phyloP scores from a whole-genome alignment of 208 protist genomes.

The Trypanosomatidae sp. region DNA sequence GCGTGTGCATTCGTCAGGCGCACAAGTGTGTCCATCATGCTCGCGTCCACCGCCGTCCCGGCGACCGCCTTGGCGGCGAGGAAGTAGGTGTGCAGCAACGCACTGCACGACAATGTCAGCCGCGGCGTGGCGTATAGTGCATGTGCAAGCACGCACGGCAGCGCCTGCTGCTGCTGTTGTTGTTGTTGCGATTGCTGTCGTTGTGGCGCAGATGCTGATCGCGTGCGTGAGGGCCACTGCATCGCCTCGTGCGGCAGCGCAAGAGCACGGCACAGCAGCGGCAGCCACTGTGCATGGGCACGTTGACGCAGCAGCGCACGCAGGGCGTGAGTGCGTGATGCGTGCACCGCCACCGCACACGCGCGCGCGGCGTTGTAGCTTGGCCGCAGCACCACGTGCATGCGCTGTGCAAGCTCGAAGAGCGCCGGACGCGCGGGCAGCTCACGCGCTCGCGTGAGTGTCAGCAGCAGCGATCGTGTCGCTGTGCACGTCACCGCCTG shows the following conservation, averaged over 20 bases:
- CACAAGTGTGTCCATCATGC: constrained; percentile 63
- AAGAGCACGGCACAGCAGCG: constrained; percentile 7
- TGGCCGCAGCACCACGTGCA: constrained; percentile 44
- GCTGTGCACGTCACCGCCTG: constrained; percentile 23
- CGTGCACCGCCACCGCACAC: constrained; percentile 5
- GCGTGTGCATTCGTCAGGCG: constrained; percentile 56
- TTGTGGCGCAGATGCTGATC: no score
- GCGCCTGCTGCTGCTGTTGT: no score
- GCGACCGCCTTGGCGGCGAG: constrained; percentile 39
- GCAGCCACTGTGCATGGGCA: constrained; percentile 18
- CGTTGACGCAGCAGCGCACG: constrained; percentile 6
- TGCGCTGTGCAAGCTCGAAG: constrained; percentile 51
- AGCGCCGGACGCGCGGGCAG: constrained; percentile 18
- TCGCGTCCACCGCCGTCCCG: constrained; percentile 26
- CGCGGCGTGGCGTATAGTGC: constrained; percentile 10
- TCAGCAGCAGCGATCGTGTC: constrained; percentile 17
- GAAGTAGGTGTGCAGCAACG: constrained; percentile 59
- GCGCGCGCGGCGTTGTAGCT: constrained; percentile 8
- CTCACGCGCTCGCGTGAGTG: constrained; percentile 13
- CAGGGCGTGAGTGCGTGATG: neutral
- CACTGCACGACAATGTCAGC: constrained; percentile 26
- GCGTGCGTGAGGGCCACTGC: no score
- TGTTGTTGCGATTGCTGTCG: no score
- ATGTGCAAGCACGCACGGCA: no score
- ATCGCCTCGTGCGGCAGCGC: constrained; percentile 3